phyloP scores from a whole-genome alignment of 1,284 basidiomycete species.

The Ustilago trichophora region DNA sequence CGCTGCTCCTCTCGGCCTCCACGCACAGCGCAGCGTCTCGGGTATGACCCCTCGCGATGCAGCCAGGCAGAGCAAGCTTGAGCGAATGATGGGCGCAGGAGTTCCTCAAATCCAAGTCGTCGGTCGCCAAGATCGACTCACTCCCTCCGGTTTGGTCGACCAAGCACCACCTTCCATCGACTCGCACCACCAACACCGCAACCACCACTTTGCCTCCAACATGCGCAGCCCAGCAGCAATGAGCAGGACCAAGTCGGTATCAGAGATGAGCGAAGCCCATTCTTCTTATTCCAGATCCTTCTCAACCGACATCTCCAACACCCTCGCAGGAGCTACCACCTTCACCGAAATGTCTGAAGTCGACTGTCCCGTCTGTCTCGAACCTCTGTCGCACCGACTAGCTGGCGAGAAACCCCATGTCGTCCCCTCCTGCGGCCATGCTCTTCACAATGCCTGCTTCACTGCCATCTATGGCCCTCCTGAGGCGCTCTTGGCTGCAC shows the following conservation, averaged over 20 bases:
- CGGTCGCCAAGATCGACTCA: conserved; percentile 20
- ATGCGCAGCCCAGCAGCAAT: conserved; percentile 10
- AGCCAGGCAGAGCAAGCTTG: conserved; percentile 46
- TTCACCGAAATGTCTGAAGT: conserved; percentile 77
- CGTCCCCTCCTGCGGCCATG: conserved; percentile 95
- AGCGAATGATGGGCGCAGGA: conserved; percentile 53
- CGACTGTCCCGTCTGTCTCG: conserved; percentile 88
- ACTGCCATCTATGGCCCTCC: conserved; percentile 91
- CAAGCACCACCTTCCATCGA: conserved; percentile 3
- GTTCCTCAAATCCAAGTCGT: conserved; percentile 43
- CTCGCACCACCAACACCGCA: conserved; percentile 18
- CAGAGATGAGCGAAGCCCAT: conserved; percentile 22
- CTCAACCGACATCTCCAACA: conserved; percentile 29
- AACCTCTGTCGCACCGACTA: conserved; percentile 84
- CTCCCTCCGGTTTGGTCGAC: conserved; percentile 11
- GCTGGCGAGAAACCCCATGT: conserved; percentile 93
- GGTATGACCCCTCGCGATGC: conserved; percentile 13
- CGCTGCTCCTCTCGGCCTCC: not conserved
- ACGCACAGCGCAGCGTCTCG: conserved; percentile 28
- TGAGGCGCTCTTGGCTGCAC: conserved; percentile 69
- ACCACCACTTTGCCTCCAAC: not conserved
- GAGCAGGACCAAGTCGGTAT: conserved; percentile 15
- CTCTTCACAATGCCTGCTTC: conserved; percentile 93
- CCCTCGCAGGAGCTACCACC: conserved; percentile 67
- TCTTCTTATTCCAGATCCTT: conserved; percentile 27